Evolutionary conservation across 139 green algal genomes (phyloP), one percentile per base, ranked within the genome.

Genomic region (Astrephomene gubernaculifera): DNA sequence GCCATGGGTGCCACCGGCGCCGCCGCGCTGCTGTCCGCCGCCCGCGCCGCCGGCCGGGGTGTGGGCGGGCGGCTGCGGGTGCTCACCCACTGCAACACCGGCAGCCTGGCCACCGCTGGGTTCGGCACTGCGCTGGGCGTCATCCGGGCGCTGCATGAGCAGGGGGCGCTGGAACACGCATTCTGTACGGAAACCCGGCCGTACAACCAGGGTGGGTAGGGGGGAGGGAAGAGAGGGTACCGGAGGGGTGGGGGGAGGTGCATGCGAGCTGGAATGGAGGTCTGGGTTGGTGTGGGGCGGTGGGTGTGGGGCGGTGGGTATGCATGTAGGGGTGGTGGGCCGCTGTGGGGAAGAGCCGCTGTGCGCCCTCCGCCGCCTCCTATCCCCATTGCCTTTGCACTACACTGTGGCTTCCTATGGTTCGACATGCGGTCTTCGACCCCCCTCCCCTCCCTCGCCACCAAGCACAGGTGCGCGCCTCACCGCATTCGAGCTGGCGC

Each of bases 51-150:
- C 36, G 89, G 80, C 64, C 63, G 54, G 43, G 71, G 68, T 38
- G 75, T 65, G 72, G 61, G 17, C 57, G 57, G 75, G 43, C 84
- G 81, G 63, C 33, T 99, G 52, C 85, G 90, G 7, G 94, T 99
- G 45, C 90, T 99, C 69, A 99, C 97, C 4, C 95, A 98, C 93
- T 99, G 97, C 93, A 99, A 99, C 93, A 99, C 97, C 0, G 97
- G 97, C 78, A 96, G 92, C 86, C 93, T 99, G 64, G 97, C 97
- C 12, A 99, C 96, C 0, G 95, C 95, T 0, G 94, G 89, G 0
- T 99, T 95, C 69, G 97, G 97, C 63, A 99, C 97, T 0, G 97
- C 97, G 17, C 91, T 99, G 75, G 97, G 97, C 57, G 94, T 99
- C 1, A 94, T 99, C 54, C 90, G 97, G 9, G 75, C 95, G 24